Evolutionary conservation across 331 rosid genomes (phyloP).

Genomic region (Quercus tomentella): DNA sequence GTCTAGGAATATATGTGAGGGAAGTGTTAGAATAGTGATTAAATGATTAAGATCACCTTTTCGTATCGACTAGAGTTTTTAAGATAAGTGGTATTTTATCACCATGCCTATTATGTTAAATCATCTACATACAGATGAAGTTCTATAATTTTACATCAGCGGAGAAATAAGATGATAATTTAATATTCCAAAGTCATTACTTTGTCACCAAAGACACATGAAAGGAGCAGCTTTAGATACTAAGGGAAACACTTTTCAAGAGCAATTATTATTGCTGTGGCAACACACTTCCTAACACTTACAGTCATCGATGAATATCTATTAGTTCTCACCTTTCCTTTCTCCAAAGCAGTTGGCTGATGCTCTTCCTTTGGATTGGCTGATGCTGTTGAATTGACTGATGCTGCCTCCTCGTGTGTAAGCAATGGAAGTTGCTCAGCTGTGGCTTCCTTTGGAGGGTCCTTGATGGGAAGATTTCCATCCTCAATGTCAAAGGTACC

Average conservation of each 20-base stretch:
- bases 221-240: neutral
- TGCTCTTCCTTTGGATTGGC: neutral
- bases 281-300: neutral
- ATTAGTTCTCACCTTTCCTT: constrained; percentile 51
- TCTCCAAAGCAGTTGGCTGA: constrained; percentile 27
- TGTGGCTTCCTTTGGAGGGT: constrained; percentile 13
- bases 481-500: constrained; percentile 76
- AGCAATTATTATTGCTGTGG: neutral
- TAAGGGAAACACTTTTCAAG: neutral
- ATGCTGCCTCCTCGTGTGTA: constrained; percentile 31
- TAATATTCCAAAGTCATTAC: neutral
- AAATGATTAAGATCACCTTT: too few species aligned
- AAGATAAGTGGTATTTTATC: too few species aligned
- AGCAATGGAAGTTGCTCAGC: constrained; percentile 74
- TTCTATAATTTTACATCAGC: neutral
- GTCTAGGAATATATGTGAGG: too few species aligned
- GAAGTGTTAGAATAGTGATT: too few species aligned
- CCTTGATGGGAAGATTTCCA: constrained; percentile 53
- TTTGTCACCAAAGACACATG: neutral
- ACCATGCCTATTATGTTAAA: neutral
- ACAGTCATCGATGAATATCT: neutral
- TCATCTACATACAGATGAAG: neutral
- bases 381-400: constrained; percentile 7
- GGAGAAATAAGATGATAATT: neutral
- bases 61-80: too few species aligned